Evolutionary conservation across 768 basidiomycete genomes (phyloP).

Genomic region (Podaxis sp.): DNA sequence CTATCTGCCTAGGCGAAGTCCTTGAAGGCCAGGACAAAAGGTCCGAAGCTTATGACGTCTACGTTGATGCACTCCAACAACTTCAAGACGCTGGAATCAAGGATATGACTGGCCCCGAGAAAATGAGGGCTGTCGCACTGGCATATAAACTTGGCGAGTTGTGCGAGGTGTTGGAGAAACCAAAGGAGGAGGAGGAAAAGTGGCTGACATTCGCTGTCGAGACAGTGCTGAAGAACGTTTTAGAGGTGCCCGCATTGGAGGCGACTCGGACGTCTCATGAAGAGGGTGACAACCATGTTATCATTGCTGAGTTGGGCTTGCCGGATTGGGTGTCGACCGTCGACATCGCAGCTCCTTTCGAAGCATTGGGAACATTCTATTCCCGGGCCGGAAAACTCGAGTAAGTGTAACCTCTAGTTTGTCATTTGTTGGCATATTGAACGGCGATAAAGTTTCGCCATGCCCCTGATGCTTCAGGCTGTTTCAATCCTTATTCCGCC

Average conservation of each 20-base stretch:
- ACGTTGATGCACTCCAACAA: conserved; percentile 31
- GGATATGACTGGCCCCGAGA: conserved; percentile 19
- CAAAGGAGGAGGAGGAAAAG: conserved; percentile 38
- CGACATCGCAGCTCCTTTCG: conserved; percentile 67
- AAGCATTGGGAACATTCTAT: conserved; percentile 64
- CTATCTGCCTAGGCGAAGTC: conserved; percentile 56
- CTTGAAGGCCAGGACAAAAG: conserved; percentile 40
- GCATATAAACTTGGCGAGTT: conserved; percentile 42
- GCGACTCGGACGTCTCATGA: background rate
- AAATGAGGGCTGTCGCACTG: conserved; percentile 15
- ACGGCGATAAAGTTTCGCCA: conserved; percentile 46
- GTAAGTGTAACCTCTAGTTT: conserved; percentile 32
- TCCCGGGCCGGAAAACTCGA: conserved; percentile 52
- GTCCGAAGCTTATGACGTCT: conserved; percentile 37
- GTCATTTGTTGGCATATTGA: conserved; percentile 3
- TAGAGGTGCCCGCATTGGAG: conserved; percentile 20
- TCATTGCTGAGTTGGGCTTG: conserved; percentile 51
- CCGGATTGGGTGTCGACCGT: conserved; percentile 59
- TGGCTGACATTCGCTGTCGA: conserved; percentile 44
- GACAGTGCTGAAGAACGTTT: conserved; percentile 35
- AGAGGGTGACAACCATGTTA: conserved; percentile 23
- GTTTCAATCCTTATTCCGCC: conserved; percentile 58
- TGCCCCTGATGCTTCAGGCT: conserved; percentile 65
- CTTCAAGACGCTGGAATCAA: conserved; percentile 27
- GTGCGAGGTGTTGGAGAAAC: conserved; percentile 30